These are phyloP conservation scores for Epithele typhae DNA, from an alignment of 768 basidiomycete genomes.

Conservation along the genomic window DNA sequence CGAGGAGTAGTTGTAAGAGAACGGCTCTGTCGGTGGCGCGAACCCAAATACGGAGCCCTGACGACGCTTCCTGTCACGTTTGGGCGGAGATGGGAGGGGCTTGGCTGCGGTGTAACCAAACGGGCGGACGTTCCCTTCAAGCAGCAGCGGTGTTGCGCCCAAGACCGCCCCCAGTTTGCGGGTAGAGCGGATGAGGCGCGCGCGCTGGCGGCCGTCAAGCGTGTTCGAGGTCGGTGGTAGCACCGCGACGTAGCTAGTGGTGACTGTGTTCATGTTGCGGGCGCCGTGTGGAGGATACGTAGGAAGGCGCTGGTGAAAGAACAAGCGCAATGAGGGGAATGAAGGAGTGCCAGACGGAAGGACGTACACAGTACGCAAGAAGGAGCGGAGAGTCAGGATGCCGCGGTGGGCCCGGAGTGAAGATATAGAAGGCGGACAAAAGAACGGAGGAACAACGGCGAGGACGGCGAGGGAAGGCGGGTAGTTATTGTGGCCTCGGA, in stretches of 20 bases:
- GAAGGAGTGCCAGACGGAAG: neutral
- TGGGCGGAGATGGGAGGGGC: slow-evolving; percentile 1
- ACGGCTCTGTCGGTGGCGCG: slow-evolving; percentile 2
- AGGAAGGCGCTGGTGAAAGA: neutral
- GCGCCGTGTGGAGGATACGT: neutral
- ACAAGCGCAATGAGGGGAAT: neutral
- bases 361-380: neutral
- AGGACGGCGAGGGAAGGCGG: neutral
- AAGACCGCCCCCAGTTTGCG: slow-evolving; percentile 56
- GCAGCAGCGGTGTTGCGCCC: slow-evolving; percentile 53
- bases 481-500: no score
- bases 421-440: neutral
- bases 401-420: neutral
- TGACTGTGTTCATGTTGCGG: neutral
- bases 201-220: slow-evolving; percentile 44
- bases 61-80: slow-evolving; percentile 10
- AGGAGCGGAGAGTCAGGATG: neutral
- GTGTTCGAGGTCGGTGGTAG: slow-evolving; percentile 61
- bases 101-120: neutral
- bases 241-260: neutral
- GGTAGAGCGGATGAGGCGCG: slow-evolving; percentile 50
- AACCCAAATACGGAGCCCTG: slow-evolving; percentile 13
- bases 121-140: slow-evolving; percentile 30
- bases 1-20: slow-evolving; percentile 14
- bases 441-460: neutral